Conservation (phyloP, 2,329 filamentous ascomycete genomes). For the Metarhizium sp. region DNA sequence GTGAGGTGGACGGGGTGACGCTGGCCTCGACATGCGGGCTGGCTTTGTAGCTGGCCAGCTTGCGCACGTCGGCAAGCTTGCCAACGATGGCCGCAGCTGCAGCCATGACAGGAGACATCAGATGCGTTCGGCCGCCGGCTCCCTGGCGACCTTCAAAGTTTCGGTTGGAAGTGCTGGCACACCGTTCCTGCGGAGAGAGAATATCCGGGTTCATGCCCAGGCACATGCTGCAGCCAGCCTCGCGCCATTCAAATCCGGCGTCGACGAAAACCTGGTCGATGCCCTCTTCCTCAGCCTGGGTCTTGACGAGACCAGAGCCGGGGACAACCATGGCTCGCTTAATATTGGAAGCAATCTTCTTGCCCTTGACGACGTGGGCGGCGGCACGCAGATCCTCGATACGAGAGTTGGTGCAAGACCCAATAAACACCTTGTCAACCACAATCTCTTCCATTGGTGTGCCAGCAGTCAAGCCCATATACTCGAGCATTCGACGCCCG, state of each 20-base stretch:
- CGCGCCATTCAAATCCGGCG: constrained; percentile 94
- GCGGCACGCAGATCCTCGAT: constrained; percentile 92
- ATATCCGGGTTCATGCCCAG: constrained; percentile 99
- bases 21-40: constrained; percentile 52
- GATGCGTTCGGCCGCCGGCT: constrained; percentile 79
- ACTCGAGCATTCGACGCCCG: constrained; percentile 76
- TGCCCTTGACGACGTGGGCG: constrained; percentile 76
- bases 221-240: constrained; percentile 98
- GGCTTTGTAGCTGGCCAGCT: constrained; percentile 55
- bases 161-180: constrained; percentile 90
- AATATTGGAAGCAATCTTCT: constrained; percentile 77
- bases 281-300: constrained; percentile 82
- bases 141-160: constrained; percentile 98
- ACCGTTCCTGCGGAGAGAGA: constrained; percentile 81
- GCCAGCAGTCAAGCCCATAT: constrained; percentile 86
- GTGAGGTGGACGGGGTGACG: constrained; percentile 21
- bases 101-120: constrained; percentile 97
- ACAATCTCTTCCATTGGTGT: constrained; percentile 86
- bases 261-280: constrained; percentile 87
- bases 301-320: constrained; percentile 89
- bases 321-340: constrained; percentile 95
- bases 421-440: constrained; percentile 95
- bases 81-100: constrained; percentile 84
- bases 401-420: constrained; percentile 93
- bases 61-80: constrained; percentile 85